Base-by-base conservation (phyloP, 495 filamentous ascomycete species). In the Daldinia loculata region DNA sequence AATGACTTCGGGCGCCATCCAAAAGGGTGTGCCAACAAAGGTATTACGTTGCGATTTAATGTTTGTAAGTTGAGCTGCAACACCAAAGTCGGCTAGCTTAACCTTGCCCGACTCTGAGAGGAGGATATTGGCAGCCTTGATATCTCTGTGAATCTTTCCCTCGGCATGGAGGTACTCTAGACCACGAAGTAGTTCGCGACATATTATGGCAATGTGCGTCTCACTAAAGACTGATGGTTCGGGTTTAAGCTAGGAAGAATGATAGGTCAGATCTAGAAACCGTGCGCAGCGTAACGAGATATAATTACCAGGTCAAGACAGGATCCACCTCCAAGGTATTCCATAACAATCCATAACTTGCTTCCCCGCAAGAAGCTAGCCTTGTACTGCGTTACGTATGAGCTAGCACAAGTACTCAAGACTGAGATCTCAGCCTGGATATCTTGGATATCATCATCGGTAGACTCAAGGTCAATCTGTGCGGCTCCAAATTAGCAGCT, bases 341-440 rank as follows among this genome's bases (percentile, higher is more conserved):
- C 95, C 95, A 99, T 99, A 56, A 99, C 93, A 75, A 99, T 99
- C 95, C 95, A 99, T 80, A 99, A 82, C 80, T 99, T 97, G 72
- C 93, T 91, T 30, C 95, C 95, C 72, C 93, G 90, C 19, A 98
- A 84, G 78, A 97, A 99, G 77, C 93, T 97, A 17, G 93, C 92
- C 80, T 93, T 95, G 85, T 99, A 99, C 74, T 97, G 92, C 32
- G 95, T 97, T 76, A 99, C 95, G 77, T 90, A 97, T 30, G 89
- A 91, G 75, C 93, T 97, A 62, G 92, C 89, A 81, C 96, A 97
- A 67, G 95, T 97, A 78, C 93, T 93, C 66, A 99, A 87, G 32
- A 98, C 93, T 27, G 93, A 91, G 74, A 99, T 99, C 80, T 99
- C 95, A 76, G 97, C 93, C 69, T 98, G 95, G 66, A 99, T 98